phyloP scores from a whole-genome alignment of 768 basidiomycete species.

The Lenzites betulinus region DNA sequence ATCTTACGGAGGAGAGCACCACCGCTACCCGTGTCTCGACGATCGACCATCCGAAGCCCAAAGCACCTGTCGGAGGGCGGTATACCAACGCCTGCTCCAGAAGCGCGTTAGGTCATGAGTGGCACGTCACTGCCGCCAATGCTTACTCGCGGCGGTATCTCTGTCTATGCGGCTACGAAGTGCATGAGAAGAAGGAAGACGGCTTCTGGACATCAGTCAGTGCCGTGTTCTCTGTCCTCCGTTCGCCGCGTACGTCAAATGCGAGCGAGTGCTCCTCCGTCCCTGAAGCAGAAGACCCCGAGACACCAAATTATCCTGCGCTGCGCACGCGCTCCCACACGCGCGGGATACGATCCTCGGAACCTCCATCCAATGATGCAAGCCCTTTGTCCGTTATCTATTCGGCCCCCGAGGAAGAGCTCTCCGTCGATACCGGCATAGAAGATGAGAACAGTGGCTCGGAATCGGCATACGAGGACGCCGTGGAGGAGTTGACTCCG shows the following conservation, averaged over 20 bases:
- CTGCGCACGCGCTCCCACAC: background rate
- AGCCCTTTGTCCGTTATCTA: background rate
- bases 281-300: background rate
- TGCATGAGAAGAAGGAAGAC: constrained; percentile 17
- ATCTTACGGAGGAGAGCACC: background rate
- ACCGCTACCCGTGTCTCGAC: constrained; percentile 6
- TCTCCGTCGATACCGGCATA: background rate
- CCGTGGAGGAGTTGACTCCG: background rate
- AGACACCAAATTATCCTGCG: background rate
- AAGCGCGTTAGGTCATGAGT: constrained; percentile 1
- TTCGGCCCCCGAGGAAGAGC: background rate
- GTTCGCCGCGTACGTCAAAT: background rate
- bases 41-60: constrained; percentile 9
- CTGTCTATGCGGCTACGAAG: constrained; percentile 7
- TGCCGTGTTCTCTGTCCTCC: background rate
- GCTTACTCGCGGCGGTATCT: constrained; percentile 10
- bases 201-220: constrained; percentile 9
- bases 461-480: constrained; percentile 11
- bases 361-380: too few relatives aligned
- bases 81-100: background rate
- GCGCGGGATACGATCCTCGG: background rate
- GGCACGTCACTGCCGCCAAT: constrained; percentile 3
- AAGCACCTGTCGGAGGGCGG: constrained; percentile 3
- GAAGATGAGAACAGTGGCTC: background rate
- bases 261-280: background rate